Percentiles rank a stretch among this genome's conserved stretches.
These are phyloP conservation scores for Trichoderma koningiopsis DNA, from an alignment of 2,329 filamentous ascomycete genomes.

Conservation along the genomic window DNA sequence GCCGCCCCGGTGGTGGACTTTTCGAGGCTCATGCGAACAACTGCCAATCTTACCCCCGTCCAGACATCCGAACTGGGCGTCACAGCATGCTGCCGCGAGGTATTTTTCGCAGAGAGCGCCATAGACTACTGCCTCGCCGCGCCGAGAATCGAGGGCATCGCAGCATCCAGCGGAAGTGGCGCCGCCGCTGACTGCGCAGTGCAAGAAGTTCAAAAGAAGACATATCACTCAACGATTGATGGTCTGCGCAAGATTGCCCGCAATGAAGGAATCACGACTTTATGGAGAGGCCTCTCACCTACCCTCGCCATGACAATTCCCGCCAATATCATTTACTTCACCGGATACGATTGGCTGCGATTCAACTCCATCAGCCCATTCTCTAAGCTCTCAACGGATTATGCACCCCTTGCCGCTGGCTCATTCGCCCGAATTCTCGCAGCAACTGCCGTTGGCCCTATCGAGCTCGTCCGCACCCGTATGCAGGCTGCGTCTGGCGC, in stretches of 20 bases:
- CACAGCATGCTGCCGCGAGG: slow-evolving; percentile 92
- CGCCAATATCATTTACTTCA: slow-evolving; percentile 97
- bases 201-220: slow-evolving; percentile 80
- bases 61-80: slow-evolving; percentile 82
- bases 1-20: slow-evolving; percentile 55
- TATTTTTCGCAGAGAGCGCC: slow-evolving; percentile 92
- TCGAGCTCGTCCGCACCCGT: slow-evolving; percentile 91
- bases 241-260: slow-evolving; percentile 91
- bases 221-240: slow-evolving; percentile 88
- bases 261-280: slow-evolving; percentile 81
- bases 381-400: slow-evolving; percentile 63
- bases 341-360: slow-evolving; percentile 93
- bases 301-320: slow-evolving; percentile 93
- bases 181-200: slow-evolving; percentile 74
- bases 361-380: slow-evolving; percentile 74
- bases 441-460: slow-evolving; percentile 80
- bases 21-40: slow-evolving; percentile 57
- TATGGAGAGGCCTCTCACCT: slow-evolving; percentile 94
- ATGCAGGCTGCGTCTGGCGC: slow-evolving; percentile 74
- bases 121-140: slow-evolving; percentile 79
- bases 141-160: slow-evolving; percentile 52
- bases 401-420: slow-evolving; percentile 79
- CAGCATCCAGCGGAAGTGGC: slow-evolving; percentile 49
- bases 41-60: slow-evolving; percentile 65
- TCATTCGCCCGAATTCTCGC: slow-evolving; percentile 76